Conservation (phyloP, 148 eudicot genomes). For the Amaranthus cruentus region DNA sequence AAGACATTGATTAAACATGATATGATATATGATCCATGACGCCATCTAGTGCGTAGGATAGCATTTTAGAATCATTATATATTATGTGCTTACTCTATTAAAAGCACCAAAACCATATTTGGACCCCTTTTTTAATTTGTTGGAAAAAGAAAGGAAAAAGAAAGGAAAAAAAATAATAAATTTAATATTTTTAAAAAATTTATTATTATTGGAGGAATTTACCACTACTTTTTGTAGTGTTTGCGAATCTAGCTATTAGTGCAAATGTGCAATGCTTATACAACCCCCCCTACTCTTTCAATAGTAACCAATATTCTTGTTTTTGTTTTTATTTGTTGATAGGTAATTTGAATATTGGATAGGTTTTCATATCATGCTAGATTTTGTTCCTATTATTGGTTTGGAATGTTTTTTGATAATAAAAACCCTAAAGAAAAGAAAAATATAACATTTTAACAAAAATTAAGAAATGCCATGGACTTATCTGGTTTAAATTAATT, state of each 20-base stretch:
- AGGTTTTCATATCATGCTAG: background rate
- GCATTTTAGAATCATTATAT: slow-evolving; percentile 26
- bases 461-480: too few relatives aligned
- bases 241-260: slow-evolving; percentile 1
- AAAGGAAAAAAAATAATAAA: too few relatives aligned
- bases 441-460: too few relatives aligned
- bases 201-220: background rate
- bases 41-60: slow-evolving; percentile 42
- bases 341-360: background rate
- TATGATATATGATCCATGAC: slow-evolving; percentile 24
- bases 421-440: too few relatives aligned
- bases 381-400: background rate
- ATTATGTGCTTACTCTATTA: slow-evolving; percentile 3
- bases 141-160: background rate
- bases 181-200: background rate
- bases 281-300: background rate
- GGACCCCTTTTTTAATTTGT: background rate
- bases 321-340: background rate
- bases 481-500: too few relatives aligned
- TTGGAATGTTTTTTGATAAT: too few relatives aligned
- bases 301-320: background rate
- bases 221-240: too few relatives aligned
- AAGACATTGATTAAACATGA: slow-evolving; percentile 7
- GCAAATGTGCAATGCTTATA: background rate
- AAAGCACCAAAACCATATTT: background rate